A percentile compares a stretch with the other conserved stretches of the same genome.
phyloP scores from a whole-genome alignment of 176 grass and related monocot species.

The Lolium perenne region DNA sequence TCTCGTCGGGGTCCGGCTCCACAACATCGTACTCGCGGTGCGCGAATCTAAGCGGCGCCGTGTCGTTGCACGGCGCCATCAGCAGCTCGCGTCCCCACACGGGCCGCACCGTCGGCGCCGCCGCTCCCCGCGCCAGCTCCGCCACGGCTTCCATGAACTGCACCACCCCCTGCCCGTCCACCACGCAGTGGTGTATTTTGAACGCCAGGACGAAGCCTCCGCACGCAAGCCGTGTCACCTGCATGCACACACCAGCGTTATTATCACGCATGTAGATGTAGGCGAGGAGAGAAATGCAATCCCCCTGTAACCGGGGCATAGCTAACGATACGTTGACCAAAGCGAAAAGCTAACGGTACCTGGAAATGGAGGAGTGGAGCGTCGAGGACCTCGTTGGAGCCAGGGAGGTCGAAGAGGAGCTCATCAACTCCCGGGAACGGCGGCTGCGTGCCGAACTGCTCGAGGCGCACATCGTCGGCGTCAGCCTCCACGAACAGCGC shows the following conservation, averaged over 20 bases:
- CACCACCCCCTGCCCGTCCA: conserved; percentile 44
- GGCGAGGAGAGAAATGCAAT: too few relatives aligned
- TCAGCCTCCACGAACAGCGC: conserved; percentile 79
- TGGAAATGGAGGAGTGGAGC: neutral
- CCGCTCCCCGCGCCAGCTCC: conserved; percentile 57
- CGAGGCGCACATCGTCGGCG: conserved; percentile 58
- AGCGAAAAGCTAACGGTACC: neutral
- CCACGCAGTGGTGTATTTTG: too few relatives aligned
- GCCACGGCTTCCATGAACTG: conserved; percentile 59
- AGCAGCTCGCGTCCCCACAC: conserved; percentile 63
- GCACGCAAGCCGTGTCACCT: too few relatives aligned
- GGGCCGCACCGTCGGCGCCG: conserved; percentile 44
- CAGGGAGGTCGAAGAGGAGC: conserved; percentile 68
- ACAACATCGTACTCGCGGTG: conserved; percentile 77
- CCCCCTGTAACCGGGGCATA: too few relatives aligned
- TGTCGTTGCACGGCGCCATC: conserved; percentile 39
- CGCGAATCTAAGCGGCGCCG: conserved; percentile 42
- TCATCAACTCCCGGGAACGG: conserved; percentile 71
- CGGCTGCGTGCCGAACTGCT: conserved; percentile 66
- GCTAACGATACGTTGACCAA: too few relatives aligned
- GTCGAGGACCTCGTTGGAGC: conserved; percentile 29
- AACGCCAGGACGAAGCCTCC: too few relatives aligned
- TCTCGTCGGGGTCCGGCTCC: conserved; percentile 48
- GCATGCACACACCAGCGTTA: too few relatives aligned
- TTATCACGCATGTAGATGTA: too few relatives aligned